Conservation (phyloP, 257 asterid genomes). For the Primulina tabacum region DNA sequence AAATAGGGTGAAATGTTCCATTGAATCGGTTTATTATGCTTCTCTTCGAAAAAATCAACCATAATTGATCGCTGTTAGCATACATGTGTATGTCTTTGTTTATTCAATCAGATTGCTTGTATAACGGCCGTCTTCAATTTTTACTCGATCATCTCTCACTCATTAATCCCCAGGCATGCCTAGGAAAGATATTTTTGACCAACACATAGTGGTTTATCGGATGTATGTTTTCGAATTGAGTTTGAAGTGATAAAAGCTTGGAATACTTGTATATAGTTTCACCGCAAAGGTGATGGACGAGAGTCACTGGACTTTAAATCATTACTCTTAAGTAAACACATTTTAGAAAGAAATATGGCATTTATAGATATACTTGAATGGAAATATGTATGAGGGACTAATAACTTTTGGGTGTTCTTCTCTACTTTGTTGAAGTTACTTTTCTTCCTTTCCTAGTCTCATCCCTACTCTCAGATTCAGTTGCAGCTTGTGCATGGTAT, state of each 20-base stretch:
- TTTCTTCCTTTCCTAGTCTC: background rate
- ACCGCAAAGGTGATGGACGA: background rate
- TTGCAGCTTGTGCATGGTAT: background rate
- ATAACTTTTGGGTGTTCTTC: background rate
- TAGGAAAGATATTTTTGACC: background rate
- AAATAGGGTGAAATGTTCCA: background rate
- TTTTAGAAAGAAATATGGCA: no score
- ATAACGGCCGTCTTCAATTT: background rate
- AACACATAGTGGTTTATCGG: background rate
- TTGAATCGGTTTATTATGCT: background rate
- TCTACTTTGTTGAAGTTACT: background rate
- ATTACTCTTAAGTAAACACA: background rate
- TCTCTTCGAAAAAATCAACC: constrained; percentile 3
- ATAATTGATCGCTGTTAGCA: constrained; percentile 4
- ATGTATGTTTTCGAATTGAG: background rate
- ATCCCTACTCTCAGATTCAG: background rate
- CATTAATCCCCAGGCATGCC: background rate
- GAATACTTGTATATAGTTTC: background rate
- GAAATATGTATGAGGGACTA: background rate
- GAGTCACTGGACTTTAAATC: background rate
- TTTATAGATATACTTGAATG: background rate
- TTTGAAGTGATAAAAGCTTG: background rate
- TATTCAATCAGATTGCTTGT: background rate
- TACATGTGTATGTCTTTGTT: background rate
- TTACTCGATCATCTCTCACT: background rate